Conservation (phyloP, 1,284 basidiomycete genomes). For the Microbotryum lychnidis-dioicae region DNA sequence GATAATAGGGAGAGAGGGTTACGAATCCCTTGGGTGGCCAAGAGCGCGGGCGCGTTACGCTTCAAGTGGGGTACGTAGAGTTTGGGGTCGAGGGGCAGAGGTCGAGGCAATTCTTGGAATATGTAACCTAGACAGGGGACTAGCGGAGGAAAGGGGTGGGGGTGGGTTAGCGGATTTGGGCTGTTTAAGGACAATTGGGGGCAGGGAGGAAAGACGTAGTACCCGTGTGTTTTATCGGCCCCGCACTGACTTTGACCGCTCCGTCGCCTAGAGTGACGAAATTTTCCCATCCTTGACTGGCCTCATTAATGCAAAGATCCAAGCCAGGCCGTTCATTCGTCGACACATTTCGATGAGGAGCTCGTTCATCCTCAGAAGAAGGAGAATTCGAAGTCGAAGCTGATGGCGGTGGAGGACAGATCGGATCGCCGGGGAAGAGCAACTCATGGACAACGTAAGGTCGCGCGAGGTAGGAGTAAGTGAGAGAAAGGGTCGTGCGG, state of each 20-base stretch:
- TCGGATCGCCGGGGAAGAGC: slow-evolving; percentile 48
- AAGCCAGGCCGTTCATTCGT: slow-evolving; percentile 58
- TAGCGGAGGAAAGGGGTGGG: slow-evolving; percentile 39
- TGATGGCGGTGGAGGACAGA: slow-evolving; percentile 44
- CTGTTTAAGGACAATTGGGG: no score
- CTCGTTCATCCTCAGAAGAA: slow-evolving; percentile 32
- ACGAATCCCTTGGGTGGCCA: slow-evolving; percentile 50
- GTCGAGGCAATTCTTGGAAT: slow-evolving; percentile 54
- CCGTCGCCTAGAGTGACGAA: slow-evolving; percentile 43
- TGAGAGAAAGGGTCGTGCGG: slow-evolving; percentile 62
- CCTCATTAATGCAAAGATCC: slow-evolving; percentile 54
- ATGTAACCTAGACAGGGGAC: slow-evolving; percentile 77
- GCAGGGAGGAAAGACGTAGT: slow-evolving; percentile 36
- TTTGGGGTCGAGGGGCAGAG: slow-evolving; percentile 40
- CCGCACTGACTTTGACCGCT: slow-evolving; percentile 60
- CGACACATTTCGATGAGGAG: slow-evolving; percentile 47
- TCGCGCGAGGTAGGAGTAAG: slow-evolving; percentile 56
- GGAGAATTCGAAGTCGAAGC: slow-evolving; percentile 39
- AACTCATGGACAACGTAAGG: slow-evolving; percentile 77
- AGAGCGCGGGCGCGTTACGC: slow-evolving; percentile 13
- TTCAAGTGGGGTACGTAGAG: slow-evolving; percentile 27
- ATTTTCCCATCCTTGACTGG: slow-evolving; percentile 60
- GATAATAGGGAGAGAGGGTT: slow-evolving; percentile 65
- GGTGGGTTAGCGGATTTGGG: not conserved
- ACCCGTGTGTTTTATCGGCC: slow-evolving; percentile 75